Evolutionary conservation across 257 asterid species (phyloP), one percentile per base, ranked within the genome.

Genomic region (Nemophila menziesii): DNA sequence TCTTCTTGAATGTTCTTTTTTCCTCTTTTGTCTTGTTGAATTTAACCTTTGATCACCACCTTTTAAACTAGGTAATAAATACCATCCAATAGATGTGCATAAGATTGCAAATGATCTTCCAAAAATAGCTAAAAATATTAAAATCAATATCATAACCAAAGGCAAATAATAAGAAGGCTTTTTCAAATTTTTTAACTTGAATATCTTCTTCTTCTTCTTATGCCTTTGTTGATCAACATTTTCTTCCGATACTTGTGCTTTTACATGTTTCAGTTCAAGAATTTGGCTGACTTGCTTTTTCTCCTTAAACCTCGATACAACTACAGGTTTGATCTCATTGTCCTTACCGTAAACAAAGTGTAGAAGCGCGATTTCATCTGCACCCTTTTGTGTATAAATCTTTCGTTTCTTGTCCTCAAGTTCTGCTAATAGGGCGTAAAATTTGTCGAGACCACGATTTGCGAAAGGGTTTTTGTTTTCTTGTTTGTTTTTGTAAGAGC

Each of bases 41-140:
- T 27, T 13, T 38, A 66, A 52, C 12, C 20, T 39, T 16, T 1
- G 13, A 3, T 19, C 8, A 1, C 46, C 48, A 0, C 49, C 49
- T 10, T 36, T 37, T 8, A 55, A 33, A 16, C 22, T 9, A 22
- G 82, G 90, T 16, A 62, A 39, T 14, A 61, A 36, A 51, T 75
- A 81, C 82, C 82, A 80, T 14, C 60, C 58, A 33, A 77, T 51
- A 11, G 74, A 57, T 3, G 89, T 53, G 48, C 85, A 74, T 3
- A 72, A 0, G 38, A 78, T 66, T 2, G 86, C 82, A 20, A 81
- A 67, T 0, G 71, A 44, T 11, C 74, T 59, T 17, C 90, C 86
- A 22, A 42, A 55, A 3, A 72, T 26, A 14, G 58, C 69, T 45
- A 74, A 34, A 15, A 70, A 49, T 39, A 70, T 3, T 61, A 81